Percentiles rank a stretch among this genome's conserved stretches.
These are phyloP conservation scores for Nannizzia gypsea DNA, from an alignment of 2,329 filamentous ascomycete genomes.

Conservation along the genomic window DNA sequence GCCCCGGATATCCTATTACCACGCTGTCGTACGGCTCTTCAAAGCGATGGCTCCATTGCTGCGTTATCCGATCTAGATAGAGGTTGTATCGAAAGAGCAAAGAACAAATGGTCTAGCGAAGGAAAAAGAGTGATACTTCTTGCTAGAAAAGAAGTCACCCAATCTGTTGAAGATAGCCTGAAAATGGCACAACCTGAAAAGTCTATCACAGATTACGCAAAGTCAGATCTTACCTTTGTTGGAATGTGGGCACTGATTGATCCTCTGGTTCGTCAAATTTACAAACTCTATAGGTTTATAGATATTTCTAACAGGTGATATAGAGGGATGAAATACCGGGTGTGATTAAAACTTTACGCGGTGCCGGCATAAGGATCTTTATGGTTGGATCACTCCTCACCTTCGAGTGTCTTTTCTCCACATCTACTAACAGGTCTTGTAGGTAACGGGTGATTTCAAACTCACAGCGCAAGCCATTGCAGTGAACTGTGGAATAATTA, in stretches of 20 bases:
- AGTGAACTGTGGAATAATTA: constrained; percentile 59
- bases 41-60: constrained; percentile 43
- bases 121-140: constrained; percentile 57
- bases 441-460: constrained; percentile 65
- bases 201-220: constrained; percentile 44
- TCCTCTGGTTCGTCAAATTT: constrained; percentile 32
- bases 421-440: constrained; percentile 4
- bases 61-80: constrained; percentile 38
- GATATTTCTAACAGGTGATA: not conserved
- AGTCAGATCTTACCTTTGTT: constrained; percentile 40
- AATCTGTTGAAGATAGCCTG: constrained; percentile 36
- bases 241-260: constrained; percentile 50
- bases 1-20: constrained; percentile 62
- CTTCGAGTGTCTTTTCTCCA: not conserved
- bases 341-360: constrained; percentile 50
- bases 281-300: not conserved
- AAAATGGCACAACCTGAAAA: constrained; percentile 43
- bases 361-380: constrained; percentile 62
- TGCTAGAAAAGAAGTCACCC: constrained; percentile 48
- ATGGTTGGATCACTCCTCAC: constrained; percentile 43
- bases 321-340: constrained; percentile 46
- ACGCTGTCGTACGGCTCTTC: constrained; percentile 48
- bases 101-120: constrained; percentile 56
- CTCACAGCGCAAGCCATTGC: constrained; percentile 64
- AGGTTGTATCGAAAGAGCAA: constrained; percentile 44